Evolutionary conservation across 169 alveolate species (phyloP), one percentile per base, ranked within the genome.

Genomic region (Eimeria nieschulzi): DNA sequence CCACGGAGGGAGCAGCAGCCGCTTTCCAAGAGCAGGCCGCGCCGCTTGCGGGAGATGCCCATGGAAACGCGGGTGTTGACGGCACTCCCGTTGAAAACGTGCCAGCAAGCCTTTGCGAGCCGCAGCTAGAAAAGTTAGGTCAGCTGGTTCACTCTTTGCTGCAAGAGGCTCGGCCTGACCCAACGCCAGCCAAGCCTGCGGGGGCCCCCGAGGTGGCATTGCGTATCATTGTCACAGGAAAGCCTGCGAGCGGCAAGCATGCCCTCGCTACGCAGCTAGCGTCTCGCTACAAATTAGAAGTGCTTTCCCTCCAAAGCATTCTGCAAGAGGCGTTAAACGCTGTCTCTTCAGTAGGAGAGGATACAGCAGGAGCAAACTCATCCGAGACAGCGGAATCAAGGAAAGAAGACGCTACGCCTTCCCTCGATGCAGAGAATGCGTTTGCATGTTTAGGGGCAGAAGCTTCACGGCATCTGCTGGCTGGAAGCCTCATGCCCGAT

Each of bases 211-310:
- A 19, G 17, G 82, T 46, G 39, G 5, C 61, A 7, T 54, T 73
- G 19, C 83, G 83, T 5, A 26, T 73, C 9, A 73, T 73, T 19
- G 46, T 73, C 21, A 73, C 83, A 73, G 83, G 83, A 61, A 73
- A 73, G 83, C 64, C 83, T 26, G 64, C 21, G 15, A 73, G 63
- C 25, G 83, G 63, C 25, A 46, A 26, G 25, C 12, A 39, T 17
- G 25, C 19, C 15, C 46, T 73, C 8, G 83, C 83, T 26, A 26
- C 9, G 25, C 83, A 73, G 63, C 33, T 73, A 39, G 83, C 83
- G 9, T 7, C 83, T 5, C 83, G 54, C 9, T 73, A 73, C 33
- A 73, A 73, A n/a, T 17, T 73, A 13, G 15, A 73, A 13, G 23
- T 73, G 15, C 7, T 73, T 10, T 12, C 64, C 7, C 25, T 73